These are phyloP conservation scores for Magnaporthiopsis incrustans DNA, from an alignment of 2,329 filamentous ascomycete species.

Conservation along the genomic window DNA sequence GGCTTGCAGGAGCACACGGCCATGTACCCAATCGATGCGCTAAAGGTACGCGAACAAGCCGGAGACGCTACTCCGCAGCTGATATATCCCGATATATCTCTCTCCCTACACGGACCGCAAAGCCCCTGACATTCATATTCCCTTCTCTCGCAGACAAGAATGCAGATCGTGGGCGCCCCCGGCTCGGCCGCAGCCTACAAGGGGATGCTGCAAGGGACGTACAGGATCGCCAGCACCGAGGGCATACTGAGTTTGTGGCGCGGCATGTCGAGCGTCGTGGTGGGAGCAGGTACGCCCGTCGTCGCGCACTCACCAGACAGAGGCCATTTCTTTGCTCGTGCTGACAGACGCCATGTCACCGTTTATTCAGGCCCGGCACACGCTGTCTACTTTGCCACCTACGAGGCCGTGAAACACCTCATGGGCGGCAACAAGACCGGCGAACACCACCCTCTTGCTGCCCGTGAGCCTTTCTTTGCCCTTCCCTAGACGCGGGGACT, in stretches of 20 bases:
- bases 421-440: constrained; percentile 87
- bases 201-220: constrained; percentile 84
- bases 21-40: constrained; percentile 97
- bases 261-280: constrained; percentile 90
- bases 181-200: constrained; percentile 69
- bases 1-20: constrained; percentile 79
- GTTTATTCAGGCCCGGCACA: constrained; percentile 73
- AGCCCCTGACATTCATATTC: not conserved
- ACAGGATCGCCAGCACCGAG: constrained; percentile 84
- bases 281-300: constrained; percentile 66
- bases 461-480: constrained; percentile 50
- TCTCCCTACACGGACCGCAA: not conserved
- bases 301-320: too few species aligned
- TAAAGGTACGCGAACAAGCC: constrained; percentile 62
- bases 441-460: constrained; percentile 85
- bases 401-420: constrained; percentile 92
- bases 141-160: constrained; percentile 63
- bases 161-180: constrained; percentile 89
- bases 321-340: constrained; percentile 11
- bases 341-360: constrained; percentile 10
- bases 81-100: not conserved
- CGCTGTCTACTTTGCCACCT: constrained; percentile 96
- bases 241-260: constrained; percentile 90
- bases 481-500: not conserved
- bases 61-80: not conserved